Evolutionary conservation across 2,329 filamentous ascomycete genomes (phyloP), one percentile per base, ranked within the genome.

Genomic region (Fusarium hostae): DNA sequence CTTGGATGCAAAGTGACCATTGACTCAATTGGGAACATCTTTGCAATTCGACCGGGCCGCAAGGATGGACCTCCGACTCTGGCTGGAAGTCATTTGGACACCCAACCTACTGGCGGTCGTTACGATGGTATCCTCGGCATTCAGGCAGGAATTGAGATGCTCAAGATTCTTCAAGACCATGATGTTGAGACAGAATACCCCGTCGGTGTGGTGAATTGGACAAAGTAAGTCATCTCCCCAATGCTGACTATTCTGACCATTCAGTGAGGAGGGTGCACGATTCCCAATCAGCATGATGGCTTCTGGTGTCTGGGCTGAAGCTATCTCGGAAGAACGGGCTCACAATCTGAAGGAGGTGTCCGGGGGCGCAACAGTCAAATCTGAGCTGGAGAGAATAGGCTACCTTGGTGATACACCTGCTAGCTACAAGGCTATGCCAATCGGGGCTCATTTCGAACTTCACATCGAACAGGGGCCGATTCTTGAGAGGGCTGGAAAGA

Each of bases 121-220:
- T 94, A 94, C 67, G 92, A 94, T 76, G 93, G 93, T 0, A 94
- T 95, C 35, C 80, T 96, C 0, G 93, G 93, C 11, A 87, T 96
- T 9, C 85, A 88, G 28, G 89, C 92, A 2, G 93, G 90, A 1
- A 84, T 96, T 1, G 93, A 96, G 80, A 90, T 92, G 79, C 82
- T 96, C 18, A 88, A 86, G 65, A 86, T 89, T 0, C 82, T 97
- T 47, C 85, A 90, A 9, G 92, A 95, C 22, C 87, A 90, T 67
- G 83, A 87, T 26, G 83, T 92, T 4, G 86, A 92, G 76, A 95
- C 93, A 0, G 87, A 91, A 47, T 92, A 89, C 41, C 90, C 91
- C 3, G 86, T 95, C 1, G 92, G 92, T 2, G 88, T 94, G 2
- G 89, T 95, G 5, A 94, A 94, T 76, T 94, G 91, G 91, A 94